phyloP scores from a whole-genome alignment of 2,329 filamentous ascomycete genomes.

The Calonectria hawksworthii region DNA sequence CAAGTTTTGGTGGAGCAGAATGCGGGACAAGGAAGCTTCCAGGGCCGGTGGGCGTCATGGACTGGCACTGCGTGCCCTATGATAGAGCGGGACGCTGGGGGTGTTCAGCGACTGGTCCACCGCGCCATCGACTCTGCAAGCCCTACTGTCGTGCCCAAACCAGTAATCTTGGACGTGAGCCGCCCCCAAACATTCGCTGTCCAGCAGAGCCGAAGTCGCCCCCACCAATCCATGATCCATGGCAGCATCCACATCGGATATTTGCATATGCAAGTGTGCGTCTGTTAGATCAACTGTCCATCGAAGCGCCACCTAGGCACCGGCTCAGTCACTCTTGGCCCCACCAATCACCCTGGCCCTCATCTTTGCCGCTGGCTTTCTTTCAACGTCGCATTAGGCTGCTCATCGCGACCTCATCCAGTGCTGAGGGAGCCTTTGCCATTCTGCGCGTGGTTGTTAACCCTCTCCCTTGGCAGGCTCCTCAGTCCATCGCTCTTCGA shows the following conservation, averaged over 20 bases:
- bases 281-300: constrained; percentile 16
- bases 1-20: constrained; percentile 38
- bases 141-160: constrained; percentile 28
- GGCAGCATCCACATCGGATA: constrained; percentile 35
- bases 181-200: constrained; percentile 9
- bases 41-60: constrained; percentile 43
- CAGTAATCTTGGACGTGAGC: constrained; percentile 43
- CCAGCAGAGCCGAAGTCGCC: constrained; percentile 2
- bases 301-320: constrained; percentile 24
- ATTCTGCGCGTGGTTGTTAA: neutral
- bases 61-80: constrained; percentile 24
- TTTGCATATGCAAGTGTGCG: constrained; percentile 38
- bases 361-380: constrained; percentile 6
- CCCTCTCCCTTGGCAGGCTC: neutral
- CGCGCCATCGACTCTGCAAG: constrained; percentile 12
- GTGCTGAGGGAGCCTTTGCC: neutral
- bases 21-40: constrained; percentile 33
- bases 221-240: constrained; percentile 41
- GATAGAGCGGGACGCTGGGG: constrained; percentile 2
- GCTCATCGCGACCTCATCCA: neutral
- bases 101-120: constrained; percentile 14
- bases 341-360: constrained; percentile 23
- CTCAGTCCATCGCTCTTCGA: neutral
- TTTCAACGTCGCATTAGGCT: constrained; percentile 24
- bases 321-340: constrained; percentile 1